Evolutionary conservation across 2,329 filamentous ascomycete genomes (phyloP).

Genomic region (Monosporascus ibericus): DNA sequence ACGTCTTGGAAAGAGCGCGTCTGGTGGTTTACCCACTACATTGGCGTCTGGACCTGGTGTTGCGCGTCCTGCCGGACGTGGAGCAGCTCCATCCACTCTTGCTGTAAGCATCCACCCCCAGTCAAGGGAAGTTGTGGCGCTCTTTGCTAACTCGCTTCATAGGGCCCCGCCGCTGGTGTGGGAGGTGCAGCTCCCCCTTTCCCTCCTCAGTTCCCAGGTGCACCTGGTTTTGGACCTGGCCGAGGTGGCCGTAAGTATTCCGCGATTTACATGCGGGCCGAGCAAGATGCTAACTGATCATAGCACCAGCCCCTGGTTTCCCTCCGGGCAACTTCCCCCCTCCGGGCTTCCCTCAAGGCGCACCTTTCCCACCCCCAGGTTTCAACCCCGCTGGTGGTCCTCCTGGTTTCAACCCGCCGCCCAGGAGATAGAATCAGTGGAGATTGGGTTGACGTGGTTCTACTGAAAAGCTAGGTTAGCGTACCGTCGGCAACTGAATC

Average conservation of each 20-base stretch:
- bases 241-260: slow-evolving; percentile 48
- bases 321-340: slow-evolving; percentile 38
- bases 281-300: slow-evolving; percentile 9
- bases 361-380: slow-evolving; percentile 43
- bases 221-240: slow-evolving; percentile 42
- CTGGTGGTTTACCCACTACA: slow-evolving; percentile 62
- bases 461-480: slow-evolving; percentile 9
- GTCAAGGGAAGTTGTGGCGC: background rate
- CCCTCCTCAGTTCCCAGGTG: slow-evolving; percentile 48
- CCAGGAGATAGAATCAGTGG: slow-evolving; percentile 43
- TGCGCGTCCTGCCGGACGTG: slow-evolving; percentile 83
- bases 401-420: slow-evolving; percentile 70
- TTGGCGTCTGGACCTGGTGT: slow-evolving; percentile 83
- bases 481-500: background rate
- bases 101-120: slow-evolving; percentile 47
- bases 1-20: slow-evolving; percentile 71
- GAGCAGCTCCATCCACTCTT: slow-evolving; percentile 67
- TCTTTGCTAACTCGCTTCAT: slow-evolving; percentile 15
- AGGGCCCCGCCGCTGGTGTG: slow-evolving; percentile 81
- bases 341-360: slow-evolving; percentile 36
- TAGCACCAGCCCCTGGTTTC: slow-evolving; percentile 21
- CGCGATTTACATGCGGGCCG: background rate
- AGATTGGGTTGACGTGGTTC: too few relatives aligned
- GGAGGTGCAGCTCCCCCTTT: slow-evolving; percentile 64
- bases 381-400: slow-evolving; percentile 46